Evolutionary conservation across 192 early-diverging fungal genomes (phyloP), one percentile per base, ranked within the genome.

Genomic region (Tieghemiomyces parasiticus): DNA sequence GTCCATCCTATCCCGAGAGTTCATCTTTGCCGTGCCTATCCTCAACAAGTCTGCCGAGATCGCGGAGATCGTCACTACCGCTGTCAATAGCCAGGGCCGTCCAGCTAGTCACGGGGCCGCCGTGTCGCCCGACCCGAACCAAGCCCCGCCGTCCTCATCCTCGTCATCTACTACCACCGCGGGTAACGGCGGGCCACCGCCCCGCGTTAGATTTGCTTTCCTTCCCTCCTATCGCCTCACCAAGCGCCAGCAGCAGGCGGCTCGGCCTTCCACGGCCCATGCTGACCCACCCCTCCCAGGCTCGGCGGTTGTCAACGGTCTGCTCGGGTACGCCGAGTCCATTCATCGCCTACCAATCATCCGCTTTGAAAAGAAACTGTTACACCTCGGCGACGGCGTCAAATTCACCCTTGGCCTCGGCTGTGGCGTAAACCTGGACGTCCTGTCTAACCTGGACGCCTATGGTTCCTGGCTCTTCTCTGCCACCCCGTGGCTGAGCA

Each of bases 401-500:
- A 31, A 46, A 4, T 60, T 60, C 29, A 60, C 38, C 38, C 22
- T 60, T 1, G 46, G 59, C 1, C 8, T 60, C n/a, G 46, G 46
- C 6, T 60, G 42, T 29, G 59, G 54, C 9, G 54, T 56, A 4
- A 56, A 56, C 29, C 32, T 56, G 54, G 34, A 56, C 33, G 32
- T 34, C 12, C 34, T 56, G 31, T 16, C 29, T 20, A 20, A 34
- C 30, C 32, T 56, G 31, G 54, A 56, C 54, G 13, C 31, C 16
- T 56, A 56, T 34, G 30, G 29, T 0, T 2, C 29, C 3, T 56
- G 54, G 54, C 54, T 56, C 2, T 56, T 56, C 29, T 56, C 54
- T 16, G 29, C 54, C 24, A 56, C 54, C 20, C 54, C 54, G 8
- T 56, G 54, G 54, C 54, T 56, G 12, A 56, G 54, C 29, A 56